Percentiles rank a stretch among this genome's conserved stretches.
Evolutionary conservation across 1,139 yeast genomes (phyloP).

Genomic region (Debaryomycetaceae sp.): DNA sequence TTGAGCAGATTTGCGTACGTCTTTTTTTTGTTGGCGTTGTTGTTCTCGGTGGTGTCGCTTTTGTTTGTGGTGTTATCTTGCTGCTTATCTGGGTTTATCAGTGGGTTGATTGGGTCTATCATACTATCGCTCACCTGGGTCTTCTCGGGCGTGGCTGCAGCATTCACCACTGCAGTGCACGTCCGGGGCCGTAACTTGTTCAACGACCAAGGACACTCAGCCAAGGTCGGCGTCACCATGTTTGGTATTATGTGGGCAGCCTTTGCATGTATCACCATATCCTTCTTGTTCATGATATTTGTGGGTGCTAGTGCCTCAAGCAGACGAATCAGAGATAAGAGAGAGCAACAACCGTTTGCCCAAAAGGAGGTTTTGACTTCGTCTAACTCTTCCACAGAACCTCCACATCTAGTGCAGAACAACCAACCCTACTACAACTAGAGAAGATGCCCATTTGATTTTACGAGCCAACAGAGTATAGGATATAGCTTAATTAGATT

Average conservation of each 20-base stretch:
- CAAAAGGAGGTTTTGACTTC: no score
- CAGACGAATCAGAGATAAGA: no score
- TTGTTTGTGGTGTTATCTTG: constrained; percentile 28
- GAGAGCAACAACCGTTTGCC: no score
- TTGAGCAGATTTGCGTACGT: constrained; percentile 68
- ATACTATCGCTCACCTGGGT: constrained; percentile 40
- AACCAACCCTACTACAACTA: no score
- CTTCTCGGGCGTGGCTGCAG: constrained; percentile 56
- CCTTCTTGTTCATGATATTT: neutral
- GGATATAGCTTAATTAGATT: no score
- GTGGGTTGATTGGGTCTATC: constrained; percentile 18
- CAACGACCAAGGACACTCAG: constrained; percentile 39
- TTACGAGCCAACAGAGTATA: no score
- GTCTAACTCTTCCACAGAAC: no score
- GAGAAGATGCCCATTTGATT: no score
- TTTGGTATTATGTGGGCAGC: constrained; percentile 67
- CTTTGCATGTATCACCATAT: constrained; percentile 43
- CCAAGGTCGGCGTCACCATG: constrained; percentile 55
- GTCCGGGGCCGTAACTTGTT: constrained; percentile 61
- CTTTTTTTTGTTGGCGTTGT: constrained; percentile 57
- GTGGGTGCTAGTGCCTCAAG: no score
- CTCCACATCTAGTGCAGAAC: no score
- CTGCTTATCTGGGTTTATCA: constrained; percentile 15
- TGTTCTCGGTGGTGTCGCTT: constrained; percentile 51
- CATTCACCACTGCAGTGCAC: constrained; percentile 60